A percentile compares a stretch with the other conserved stretches of the same genome.
Conservation (phyloP, 23 red algal genomes). For the Gracilaria domingensis region DNA sequence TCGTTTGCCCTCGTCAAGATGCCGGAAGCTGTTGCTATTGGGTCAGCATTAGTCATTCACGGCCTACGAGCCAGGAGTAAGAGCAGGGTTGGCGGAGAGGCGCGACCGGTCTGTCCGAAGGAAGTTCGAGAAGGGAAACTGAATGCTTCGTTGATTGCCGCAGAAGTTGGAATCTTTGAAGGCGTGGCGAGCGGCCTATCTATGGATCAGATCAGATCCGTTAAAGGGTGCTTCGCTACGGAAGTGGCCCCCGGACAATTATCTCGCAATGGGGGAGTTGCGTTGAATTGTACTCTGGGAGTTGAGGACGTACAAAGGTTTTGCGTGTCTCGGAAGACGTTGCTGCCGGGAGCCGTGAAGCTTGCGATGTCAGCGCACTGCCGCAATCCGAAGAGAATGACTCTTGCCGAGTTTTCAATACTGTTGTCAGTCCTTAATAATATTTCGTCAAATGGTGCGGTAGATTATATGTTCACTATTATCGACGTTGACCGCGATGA, state of each 20-base stretch:
- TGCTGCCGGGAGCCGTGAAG: conserved; percentile 57
- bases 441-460: conserved; percentile 54
- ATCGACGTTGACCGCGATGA: conserved; percentile 94
- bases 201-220: conserved; percentile 61
- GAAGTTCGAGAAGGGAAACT: conserved; percentile 72
- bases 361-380: conserved; percentile 43
- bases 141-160: conserved; percentile 61
- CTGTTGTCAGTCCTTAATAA: conserved; percentile 70
- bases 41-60: conserved; percentile 54
- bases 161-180: conserved; percentile 73
- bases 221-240: conserved; percentile 72
- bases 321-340: conserved; percentile 54
- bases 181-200: conserved; percentile 65
- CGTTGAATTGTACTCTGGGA: conserved; percentile 37
- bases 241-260: conserved; percentile 19
- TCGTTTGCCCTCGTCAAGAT: conserved; percentile 65
- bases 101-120: conserved; percentile 56
- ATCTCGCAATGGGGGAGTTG: conserved; percentile 28
- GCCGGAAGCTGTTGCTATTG: conserved; percentile 65
- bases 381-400: conserved; percentile 52
- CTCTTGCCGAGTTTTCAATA: conserved; percentile 77
- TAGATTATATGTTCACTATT: conserved; percentile 83
- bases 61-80: conserved; percentile 43
- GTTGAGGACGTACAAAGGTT: conserved; percentile 70
- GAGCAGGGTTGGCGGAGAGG: conserved; percentile 50